Conservation (phyloP, 164 flowering plant species). For the Berberis thunbergii region DNA sequence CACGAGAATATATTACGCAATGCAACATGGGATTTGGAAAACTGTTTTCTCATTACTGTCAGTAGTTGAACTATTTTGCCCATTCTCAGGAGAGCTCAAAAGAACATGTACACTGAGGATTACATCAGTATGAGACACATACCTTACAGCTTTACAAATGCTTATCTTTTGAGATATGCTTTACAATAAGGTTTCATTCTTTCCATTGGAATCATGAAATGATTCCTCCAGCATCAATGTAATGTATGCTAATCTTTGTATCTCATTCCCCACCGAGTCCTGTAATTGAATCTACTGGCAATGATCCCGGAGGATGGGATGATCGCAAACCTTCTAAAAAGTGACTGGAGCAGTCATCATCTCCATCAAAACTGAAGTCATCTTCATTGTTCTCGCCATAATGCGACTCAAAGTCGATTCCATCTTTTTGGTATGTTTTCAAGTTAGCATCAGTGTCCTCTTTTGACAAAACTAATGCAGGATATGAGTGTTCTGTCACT, state of each 20-base stretch:
- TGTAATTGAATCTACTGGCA: conserved; percentile 61
- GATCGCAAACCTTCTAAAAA: conserved; percentile 25
- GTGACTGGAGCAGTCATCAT: conserved; percentile 24
- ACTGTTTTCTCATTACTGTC: too few species aligned
- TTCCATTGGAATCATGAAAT: neutral
- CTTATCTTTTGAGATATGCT: too few species aligned
- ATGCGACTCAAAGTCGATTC: conserved; percentile 5
- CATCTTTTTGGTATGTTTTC: conserved; percentile 11
- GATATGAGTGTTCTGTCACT: conserved; percentile 59
- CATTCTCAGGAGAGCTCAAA: too few species aligned
- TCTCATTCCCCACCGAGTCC: conserved; percentile 17
- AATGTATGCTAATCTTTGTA: neutral
- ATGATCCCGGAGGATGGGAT: conserved; percentile 44
- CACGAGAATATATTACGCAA: too few species aligned
- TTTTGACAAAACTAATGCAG: conserved; percentile 43
- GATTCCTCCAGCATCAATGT: neutral
- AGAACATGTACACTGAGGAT: too few species aligned
- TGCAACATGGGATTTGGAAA: too few species aligned
- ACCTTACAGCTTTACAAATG: too few species aligned
- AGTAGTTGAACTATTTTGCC: too few species aligned
- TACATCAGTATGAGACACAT: too few species aligned
- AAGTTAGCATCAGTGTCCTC: conserved; percentile 12
- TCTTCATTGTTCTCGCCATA: conserved; percentile 19
- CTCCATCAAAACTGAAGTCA: conserved; percentile 15
- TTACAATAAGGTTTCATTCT: too few species aligned